A percentile compares a stretch with the other conserved stretches of the same genome.
Evolutionary conservation across 441 rosid genomes (phyloP).

Genomic region (Bruguiera hainesii): DNA sequence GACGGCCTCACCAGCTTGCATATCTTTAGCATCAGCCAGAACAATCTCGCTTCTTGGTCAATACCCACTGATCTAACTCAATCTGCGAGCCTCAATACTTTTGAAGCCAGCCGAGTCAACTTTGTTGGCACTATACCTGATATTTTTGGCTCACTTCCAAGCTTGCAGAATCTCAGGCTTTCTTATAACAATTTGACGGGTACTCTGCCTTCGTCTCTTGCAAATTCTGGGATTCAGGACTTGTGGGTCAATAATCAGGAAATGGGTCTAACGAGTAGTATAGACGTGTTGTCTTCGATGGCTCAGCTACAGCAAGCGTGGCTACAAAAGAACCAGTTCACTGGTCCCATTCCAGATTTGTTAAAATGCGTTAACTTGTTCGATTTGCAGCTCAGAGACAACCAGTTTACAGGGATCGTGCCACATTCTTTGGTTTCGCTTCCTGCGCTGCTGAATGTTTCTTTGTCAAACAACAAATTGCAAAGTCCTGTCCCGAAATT

Average conservation of each 20-base stretch:
- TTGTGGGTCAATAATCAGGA: slow-evolving; percentile 61
- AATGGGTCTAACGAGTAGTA: slow-evolving; percentile 46
- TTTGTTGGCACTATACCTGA: slow-evolving; percentile 55
- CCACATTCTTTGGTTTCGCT: slow-evolving; percentile 39
- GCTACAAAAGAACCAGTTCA: slow-evolving; percentile 59
- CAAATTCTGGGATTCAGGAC: slow-evolving; percentile 35
- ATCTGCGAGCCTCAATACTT: slow-evolving; percentile 31
- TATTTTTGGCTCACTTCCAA: slow-evolving; percentile 40
- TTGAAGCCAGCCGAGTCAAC: slow-evolving; percentile 39
- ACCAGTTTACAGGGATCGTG: slow-evolving; percentile 49
- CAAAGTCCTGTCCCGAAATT: slow-evolving; percentile 50
- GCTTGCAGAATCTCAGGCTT: slow-evolving; percentile 41
- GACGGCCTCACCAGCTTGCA: slow-evolving; percentile 49
- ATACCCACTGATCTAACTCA: slow-evolving; percentile 49
- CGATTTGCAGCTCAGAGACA: slow-evolving; percentile 67
- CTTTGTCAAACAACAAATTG: slow-evolving; percentile 21
- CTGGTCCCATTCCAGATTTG: slow-evolving; percentile 69
- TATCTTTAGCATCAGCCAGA: slow-evolving; percentile 37
- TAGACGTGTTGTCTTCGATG: slow-evolving; percentile 64
- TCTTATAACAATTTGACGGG: slow-evolving; percentile 65
- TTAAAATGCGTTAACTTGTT: slow-evolving; percentile 38
- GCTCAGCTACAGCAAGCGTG: slow-evolving; percentile 45
- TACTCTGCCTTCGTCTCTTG: slow-evolving; percentile 51
- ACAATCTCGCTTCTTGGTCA: slow-evolving; percentile 41
- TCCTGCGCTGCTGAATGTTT: slow-evolving; percentile 34